These are phyloP conservation scores for Chaetomiaceae sp. DNA, from an alignment of 2,329 filamentous ascomycete species.

Conservation along the genomic window DNA sequence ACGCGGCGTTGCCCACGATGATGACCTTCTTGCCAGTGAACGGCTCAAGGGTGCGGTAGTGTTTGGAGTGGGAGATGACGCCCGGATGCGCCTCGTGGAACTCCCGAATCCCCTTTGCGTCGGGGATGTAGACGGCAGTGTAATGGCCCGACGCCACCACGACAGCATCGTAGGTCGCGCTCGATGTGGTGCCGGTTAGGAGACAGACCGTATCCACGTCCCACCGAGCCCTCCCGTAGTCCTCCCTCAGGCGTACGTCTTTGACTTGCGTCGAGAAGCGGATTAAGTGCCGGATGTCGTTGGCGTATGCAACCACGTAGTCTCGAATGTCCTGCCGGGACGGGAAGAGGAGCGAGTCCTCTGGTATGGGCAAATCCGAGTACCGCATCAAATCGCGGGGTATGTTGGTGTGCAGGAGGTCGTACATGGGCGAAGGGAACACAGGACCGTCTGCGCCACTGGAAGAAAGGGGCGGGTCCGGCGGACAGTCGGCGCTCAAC, in stretches of 20 bases:
- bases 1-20: slow-evolving; percentile 78
- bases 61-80: slow-evolving; percentile 68
- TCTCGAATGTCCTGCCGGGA: slow-evolving; percentile 61
- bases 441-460: slow-evolving; percentile 39
- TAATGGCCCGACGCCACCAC: slow-evolving; percentile 74
- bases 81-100: slow-evolving; percentile 57
- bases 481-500: slow-evolving; percentile 54
- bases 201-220: slow-evolving; percentile 49
- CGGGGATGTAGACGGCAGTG: slow-evolving; percentile 60
- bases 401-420: slow-evolving; percentile 79
- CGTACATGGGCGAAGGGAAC: slow-evolving; percentile 81
- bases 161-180: slow-evolving; percentile 62
- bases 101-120: slow-evolving; percentile 50
- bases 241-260: slow-evolving; percentile 43
- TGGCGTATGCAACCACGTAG: slow-evolving; percentile 68
- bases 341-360: slow-evolving; percentile 66
- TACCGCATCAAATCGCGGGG: slow-evolving; percentile 75
- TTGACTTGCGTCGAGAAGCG: slow-evolving; percentile 64
- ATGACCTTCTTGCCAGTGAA: slow-evolving; percentile 69
- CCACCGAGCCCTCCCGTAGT: slow-evolving; percentile 50
- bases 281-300: slow-evolving; percentile 61
- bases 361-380: slow-evolving; percentile 61
- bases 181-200: slow-evolving; percentile 33
- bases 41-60: slow-evolving; percentile 60
- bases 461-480: slow-evolving; percentile 56